Conservation (phyloP, 495 filamentous ascomycete species). For the Xylaria venustula region DNA sequence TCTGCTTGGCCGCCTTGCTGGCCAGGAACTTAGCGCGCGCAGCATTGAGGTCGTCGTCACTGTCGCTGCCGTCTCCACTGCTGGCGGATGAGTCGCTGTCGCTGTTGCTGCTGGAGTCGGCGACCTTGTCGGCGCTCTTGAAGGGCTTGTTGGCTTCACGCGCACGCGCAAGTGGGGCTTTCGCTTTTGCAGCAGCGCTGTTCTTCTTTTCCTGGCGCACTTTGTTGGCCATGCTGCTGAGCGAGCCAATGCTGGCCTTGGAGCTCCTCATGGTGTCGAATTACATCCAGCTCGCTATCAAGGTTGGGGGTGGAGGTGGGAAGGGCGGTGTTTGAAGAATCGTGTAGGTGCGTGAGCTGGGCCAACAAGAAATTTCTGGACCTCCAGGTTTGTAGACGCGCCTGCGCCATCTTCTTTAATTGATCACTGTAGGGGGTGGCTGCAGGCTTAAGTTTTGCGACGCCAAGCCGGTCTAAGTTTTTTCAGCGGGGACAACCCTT, state of each 20-base stretch:
- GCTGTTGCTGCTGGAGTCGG: slow-evolving; percentile 13
- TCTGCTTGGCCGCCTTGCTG: slow-evolving; percentile 17
- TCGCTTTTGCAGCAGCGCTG: slow-evolving; percentile 12
- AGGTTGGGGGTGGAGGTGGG: no score
- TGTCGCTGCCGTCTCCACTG: slow-evolving; percentile 22
- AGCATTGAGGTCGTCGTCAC: slow-evolving; percentile 28
- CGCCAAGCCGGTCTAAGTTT: neutral
- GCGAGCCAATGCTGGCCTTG: slow-evolving; percentile 32
- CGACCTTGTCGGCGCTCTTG: slow-evolving; percentile 21
- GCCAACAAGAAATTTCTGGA: slow-evolving; percentile 10
- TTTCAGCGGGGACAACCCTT: neutral
- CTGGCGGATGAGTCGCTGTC: slow-evolving; percentile 11
- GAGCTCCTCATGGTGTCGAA: slow-evolving; percentile 21
- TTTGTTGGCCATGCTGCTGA: slow-evolving; percentile 25
- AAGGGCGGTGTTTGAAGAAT: neutral
- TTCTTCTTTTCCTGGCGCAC: slow-evolving; percentile 19
- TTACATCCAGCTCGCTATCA: neutral
- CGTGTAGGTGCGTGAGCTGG: neutral
- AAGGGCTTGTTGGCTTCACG: slow-evolving; percentile 15
- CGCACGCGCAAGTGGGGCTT: slow-evolving; percentile 12
- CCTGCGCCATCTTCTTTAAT: slow-evolving; percentile 30
- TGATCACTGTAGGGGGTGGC: no score
- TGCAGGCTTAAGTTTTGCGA: no score
- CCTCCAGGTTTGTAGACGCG: slow-evolving; percentile 13
- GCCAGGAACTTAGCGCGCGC: slow-evolving; percentile 25